A percentile compares a stretch with the other conserved stretches of the same genome.
These are phyloP conservation scores for Aspergillus candidus DNA, from an alignment of 2,329 filamentous ascomycete genomes.

Conservation along the genomic window DNA sequence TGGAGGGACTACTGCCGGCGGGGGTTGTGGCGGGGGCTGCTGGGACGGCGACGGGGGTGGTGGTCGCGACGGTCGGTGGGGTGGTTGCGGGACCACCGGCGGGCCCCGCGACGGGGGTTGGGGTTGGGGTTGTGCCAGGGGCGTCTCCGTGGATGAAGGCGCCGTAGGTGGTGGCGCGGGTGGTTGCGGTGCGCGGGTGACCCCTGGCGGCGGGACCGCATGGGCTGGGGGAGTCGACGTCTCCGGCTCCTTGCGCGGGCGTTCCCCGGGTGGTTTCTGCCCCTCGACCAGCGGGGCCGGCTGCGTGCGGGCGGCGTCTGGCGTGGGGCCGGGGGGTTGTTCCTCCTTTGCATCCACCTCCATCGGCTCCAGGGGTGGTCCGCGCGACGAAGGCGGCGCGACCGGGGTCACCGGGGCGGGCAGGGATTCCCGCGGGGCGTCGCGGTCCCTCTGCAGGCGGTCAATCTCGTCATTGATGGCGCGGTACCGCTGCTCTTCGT, in stretches of 20 bases:
- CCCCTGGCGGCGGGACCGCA: no score
- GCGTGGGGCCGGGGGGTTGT: constrained; percentile 5
- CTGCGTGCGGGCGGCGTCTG: constrained; percentile 3
- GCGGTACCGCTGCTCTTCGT: constrained; percentile 65
- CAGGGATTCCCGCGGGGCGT: constrained; percentile 29
- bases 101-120: background rate
- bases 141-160: constrained; percentile 1
- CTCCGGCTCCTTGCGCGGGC: constrained; percentile 8
- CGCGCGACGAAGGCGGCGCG: constrained; percentile 8
- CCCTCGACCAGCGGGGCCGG: constrained; percentile 2
- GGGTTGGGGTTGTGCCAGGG: constrained; percentile 2
- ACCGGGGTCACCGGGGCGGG: constrained; percentile 3
- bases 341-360: constrained; percentile 25
- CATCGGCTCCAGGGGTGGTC: constrained; percentile 20
- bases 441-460: constrained; percentile 58
- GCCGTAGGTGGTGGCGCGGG: constrained; percentile 7
- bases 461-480: constrained; percentile 61
- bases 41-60: background rate
- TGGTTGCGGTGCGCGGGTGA: background rate
- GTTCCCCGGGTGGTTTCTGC: constrained; percentile 6
- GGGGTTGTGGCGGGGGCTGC: constrained; percentile 5
- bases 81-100: background rate
- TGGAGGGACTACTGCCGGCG: background rate
- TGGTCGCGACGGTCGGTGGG: constrained; percentile 1
- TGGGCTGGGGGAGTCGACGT: background rate